Conservation (phyloP, 1,284 basidiomycete genomes). For the Puccinia coronata region DNA sequence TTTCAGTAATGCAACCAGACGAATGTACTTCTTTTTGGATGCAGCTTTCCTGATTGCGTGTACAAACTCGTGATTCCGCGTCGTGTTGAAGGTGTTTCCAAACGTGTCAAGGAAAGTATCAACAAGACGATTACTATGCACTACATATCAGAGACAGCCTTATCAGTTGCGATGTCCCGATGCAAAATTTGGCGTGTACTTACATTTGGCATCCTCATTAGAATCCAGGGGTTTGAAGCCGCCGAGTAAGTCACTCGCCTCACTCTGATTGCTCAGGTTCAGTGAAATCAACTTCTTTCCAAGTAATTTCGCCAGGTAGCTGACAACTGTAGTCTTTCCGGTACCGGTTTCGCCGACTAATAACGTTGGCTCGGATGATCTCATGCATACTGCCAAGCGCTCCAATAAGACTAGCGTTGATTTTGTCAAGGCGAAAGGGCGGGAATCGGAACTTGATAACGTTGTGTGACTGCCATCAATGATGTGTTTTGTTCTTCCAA, state of each 20-base stretch:
- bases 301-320: slow-evolving; percentile 80
- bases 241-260: slow-evolving; percentile 88
- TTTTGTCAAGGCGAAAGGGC: slow-evolving; percentile 84
- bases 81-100: slow-evolving; percentile 80
- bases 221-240: slow-evolving; percentile 92
- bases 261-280: slow-evolving; percentile 95
- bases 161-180: slow-evolving; percentile 2
- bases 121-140: slow-evolving; percentile 75
- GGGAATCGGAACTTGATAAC: slow-evolving; percentile 52
- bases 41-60: slow-evolving; percentile 39
- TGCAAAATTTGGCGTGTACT: slow-evolving; percentile 21
- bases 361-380: slow-evolving; percentile 78
- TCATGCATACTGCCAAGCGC: slow-evolving; percentile 74
- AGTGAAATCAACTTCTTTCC: slow-evolving; percentile 78
- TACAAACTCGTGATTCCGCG: slow-evolving; percentile 81
- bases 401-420: slow-evolving; percentile 80
- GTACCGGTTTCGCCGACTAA: slow-evolving; percentile 98
- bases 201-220: slow-evolving; percentile 55
- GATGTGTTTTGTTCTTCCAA: slow-evolving; percentile 54
- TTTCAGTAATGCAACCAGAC: slow-evolving; percentile 36
- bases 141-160: slow-evolving; percentile 57
- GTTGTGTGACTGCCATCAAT: slow-evolving; percentile 49
- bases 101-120: slow-evolving; percentile 80
- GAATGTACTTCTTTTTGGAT: slow-evolving; percentile 38
- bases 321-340: slow-evolving; percentile 92